These are phyloP conservation scores for Corinectria fuckeliana DNA, from an alignment of 2,329 filamentous ascomycete genomes.

Conservation along the genomic window DNA sequence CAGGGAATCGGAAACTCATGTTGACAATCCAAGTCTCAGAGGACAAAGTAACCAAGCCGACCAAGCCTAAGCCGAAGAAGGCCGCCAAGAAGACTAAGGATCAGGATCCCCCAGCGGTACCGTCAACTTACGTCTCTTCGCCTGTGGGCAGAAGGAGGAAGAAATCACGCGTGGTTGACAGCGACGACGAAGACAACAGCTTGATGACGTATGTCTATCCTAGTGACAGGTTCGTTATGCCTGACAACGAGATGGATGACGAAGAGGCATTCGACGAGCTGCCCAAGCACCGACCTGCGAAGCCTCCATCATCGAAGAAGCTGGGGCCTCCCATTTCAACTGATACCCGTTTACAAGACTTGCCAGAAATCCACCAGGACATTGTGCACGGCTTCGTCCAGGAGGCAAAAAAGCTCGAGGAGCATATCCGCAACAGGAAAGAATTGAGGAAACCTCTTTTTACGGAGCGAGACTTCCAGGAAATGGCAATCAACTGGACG, in stretches of 20 bases:
- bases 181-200: constrained; percentile 47
- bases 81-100: constrained; percentile 46
- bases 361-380: constrained; percentile 67
- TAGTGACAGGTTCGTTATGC: constrained; percentile 57
- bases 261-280: constrained; percentile 56
- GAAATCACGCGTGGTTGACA: constrained; percentile 34
- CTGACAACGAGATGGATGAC: constrained; percentile 43
- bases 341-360: constrained; percentile 58
- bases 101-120: constrained; percentile 49
- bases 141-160: constrained; percentile 50
- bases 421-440: constrained; percentile 65
- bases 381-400: constrained; percentile 70
- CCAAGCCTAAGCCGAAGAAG: constrained; percentile 44
- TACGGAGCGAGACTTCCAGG: constrained; percentile 70
- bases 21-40: constrained; percentile 50
- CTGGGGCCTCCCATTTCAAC: constrained; percentile 64
- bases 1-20: constrained; percentile 53
- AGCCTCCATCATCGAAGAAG: constrained; percentile 40
- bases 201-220: constrained; percentile 55
- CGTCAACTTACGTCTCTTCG: constrained; percentile 59
- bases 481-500: constrained; percentile 77
- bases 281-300: constrained; percentile 46
- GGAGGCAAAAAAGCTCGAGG: constrained; percentile 65
- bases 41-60: constrained; percentile 38
- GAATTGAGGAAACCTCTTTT: constrained; percentile 67